These are phyloP conservation scores for Fusarium sp. DNA, from an alignment of 2,329 filamentous ascomycete genomes.

Conservation along the genomic window DNA sequence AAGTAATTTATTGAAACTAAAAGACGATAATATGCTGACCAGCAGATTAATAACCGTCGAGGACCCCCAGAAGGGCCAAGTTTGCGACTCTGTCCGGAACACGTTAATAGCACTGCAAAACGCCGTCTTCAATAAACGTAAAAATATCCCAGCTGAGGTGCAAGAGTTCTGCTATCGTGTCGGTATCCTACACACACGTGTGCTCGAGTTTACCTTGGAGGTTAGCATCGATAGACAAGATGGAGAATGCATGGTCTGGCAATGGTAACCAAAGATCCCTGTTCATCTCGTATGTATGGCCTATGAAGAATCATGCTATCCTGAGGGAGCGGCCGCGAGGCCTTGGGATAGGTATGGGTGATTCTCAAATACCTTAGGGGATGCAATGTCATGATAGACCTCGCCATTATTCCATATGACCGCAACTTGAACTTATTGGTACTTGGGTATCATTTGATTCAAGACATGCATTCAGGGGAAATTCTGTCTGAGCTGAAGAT, in stretches of 20 bases:
- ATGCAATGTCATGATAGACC: not conserved
- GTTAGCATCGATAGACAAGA: not conserved
- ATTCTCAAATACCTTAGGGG: not conserved
- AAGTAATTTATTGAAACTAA: too few relatives aligned
- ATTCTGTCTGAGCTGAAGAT: not conserved
- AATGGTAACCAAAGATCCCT: conserved; percentile 20
- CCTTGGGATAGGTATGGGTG: not conserved
- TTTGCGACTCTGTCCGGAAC: not conserved
- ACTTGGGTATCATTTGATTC: not conserved
- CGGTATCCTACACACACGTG: not conserved
- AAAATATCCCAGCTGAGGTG: not conserved
- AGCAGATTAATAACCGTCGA: not conserved
- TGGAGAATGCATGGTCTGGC: conserved; percentile 29
- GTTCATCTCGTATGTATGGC: conserved; percentile 14
- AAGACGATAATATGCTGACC: not conserved
- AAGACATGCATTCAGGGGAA: too few relatives aligned
- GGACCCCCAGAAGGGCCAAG: not conserved
- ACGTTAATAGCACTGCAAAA: not conserved
- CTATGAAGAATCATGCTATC: conserved; percentile 21
- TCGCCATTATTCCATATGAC: not conserved
- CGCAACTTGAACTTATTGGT: not conserved
- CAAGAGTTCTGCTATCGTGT: conserved; percentile 5
- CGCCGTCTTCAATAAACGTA: not conserved
- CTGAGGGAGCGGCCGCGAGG: not conserved
- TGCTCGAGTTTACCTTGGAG: conserved; percentile 7